These are phyloP conservation scores for Nepenthes alata DNA, from an alignment of 179 eudicot genomes.

Conservation along the genomic window DNA sequence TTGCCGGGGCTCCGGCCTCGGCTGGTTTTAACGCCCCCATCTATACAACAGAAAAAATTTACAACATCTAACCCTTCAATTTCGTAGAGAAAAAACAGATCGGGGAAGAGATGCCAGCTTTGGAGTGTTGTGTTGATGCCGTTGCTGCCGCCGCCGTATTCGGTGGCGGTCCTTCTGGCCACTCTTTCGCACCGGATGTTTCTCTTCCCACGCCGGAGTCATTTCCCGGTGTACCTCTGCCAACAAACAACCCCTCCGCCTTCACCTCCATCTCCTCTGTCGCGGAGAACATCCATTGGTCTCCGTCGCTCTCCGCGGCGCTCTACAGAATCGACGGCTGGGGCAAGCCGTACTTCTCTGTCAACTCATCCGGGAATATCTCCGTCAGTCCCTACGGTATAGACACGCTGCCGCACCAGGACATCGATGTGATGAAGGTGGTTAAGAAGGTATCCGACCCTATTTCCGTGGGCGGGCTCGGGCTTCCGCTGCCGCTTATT, in stretches of 20 bases:
- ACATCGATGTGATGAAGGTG: conserved; percentile 67
- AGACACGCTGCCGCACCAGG: conserved; percentile 59
- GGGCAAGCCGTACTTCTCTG: conserved; percentile 75
- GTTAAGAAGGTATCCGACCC: conserved; percentile 71
- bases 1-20: conserved; percentile 99
- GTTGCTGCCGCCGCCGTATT: conserved; percentile 15
- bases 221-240: conserved; percentile 28
- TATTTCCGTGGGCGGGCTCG: conserved; percentile 50
- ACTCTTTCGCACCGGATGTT: conserved; percentile 15
- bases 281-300: conserved; percentile 28
- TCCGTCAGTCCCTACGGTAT: conserved; percentile 43
- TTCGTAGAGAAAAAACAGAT: conserved; percentile 20
- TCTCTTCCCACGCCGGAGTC: conserved; percentile 49
- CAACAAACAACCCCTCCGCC: conserved; percentile 16
- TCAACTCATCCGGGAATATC: conserved; percentile 51
- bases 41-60: not conserved
- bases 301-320: conserved; percentile 38
- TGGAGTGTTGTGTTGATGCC: conserved; percentile 33
- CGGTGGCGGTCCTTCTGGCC: conserved; percentile 10
- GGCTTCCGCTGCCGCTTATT: conserved; percentile 54
- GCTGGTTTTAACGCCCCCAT: conserved; percentile 97
- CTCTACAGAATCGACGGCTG: conserved; percentile 60
- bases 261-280: not conserved
- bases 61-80: conserved; percentile 6
- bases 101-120: conserved; percentile 65